Base-by-base conservation (phyloP, 176 grass and related monocot genomes). In the Oryza nivara region DNA sequence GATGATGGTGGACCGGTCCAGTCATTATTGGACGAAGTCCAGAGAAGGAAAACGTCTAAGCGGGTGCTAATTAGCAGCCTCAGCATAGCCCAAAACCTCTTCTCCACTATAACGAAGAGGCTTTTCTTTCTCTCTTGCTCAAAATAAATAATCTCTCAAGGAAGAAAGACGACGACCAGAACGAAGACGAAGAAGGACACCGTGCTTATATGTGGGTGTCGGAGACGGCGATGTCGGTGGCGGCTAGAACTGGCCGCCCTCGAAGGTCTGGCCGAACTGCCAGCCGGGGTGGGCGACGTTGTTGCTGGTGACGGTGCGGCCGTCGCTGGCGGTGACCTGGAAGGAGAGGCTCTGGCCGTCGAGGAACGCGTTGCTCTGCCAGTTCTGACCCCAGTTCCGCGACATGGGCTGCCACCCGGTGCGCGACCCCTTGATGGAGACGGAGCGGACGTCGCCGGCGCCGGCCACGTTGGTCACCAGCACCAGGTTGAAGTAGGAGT, bases 401-500 rank as follows among this genome's bases (percentile, higher is more conserved):
- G 85, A 92, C 90, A 92, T 92, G 83, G 86, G 49, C 85, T 91
- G 89, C 89, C 89, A 91, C 4, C 85, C 89, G 0, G 76, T 66
- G n/a, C 85, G 85, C 1, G 90, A 74, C 17, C 90, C 86, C 72
- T 77, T 81, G 90, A 92, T 82, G 52, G 82, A 73, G 4, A 92
- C 85, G 23, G 85, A 82, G 0, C 28, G 60, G 22, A 82, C 86
- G 77, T 82, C 86, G 78, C 90, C 90, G 69, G 86, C 79, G 72
- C 90, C 86, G 65, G 61, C 90, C 67, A 88, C 90, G 77, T 88
- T 92, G 12, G 89, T 91, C 47, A 88, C 86, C 72, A 88, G 81
- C 78, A 92, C 82, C 67, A 92, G 90, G 86, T 92, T 89, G 86
- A 92, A 92, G 86, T 92, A 92, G 67, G 90, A 92, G 86, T 89